These are phyloP conservation scores for Stephania cephalantha DNA, from an alignment of 164 flowering plant species.

Conservation along the genomic window DNA sequence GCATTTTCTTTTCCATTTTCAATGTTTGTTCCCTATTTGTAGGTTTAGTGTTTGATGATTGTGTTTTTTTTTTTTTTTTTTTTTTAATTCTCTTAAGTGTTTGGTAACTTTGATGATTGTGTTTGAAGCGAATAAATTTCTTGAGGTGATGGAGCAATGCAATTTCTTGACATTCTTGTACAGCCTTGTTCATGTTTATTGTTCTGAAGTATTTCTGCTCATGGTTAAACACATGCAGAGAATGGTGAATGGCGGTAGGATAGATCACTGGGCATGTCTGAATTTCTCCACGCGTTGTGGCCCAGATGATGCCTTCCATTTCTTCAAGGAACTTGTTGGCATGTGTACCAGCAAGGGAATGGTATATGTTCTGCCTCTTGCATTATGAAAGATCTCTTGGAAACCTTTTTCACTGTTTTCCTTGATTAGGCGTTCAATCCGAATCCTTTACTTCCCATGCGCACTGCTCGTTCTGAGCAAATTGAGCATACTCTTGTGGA, in stretches of 20 bases:
- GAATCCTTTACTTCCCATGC: slow-evolving; percentile 39
- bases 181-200: background rate
- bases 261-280: slow-evolving; percentile 54
- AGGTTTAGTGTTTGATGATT: too few relatives aligned
- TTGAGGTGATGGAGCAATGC: too few relatives aligned
- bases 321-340: slow-evolving; percentile 35
- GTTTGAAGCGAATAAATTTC: too few relatives aligned
- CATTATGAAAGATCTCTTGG: background rate
- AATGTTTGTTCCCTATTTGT: too few relatives aligned
- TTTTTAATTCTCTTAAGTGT: too few relatives aligned
- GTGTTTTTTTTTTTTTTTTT: too few relatives aligned
- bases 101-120: too few relatives aligned
- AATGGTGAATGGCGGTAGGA: slow-evolving; percentile 66
- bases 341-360: slow-evolving; percentile 76
- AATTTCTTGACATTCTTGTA: too few relatives aligned
- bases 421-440: slow-evolving; percentile 34
- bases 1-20: too few relatives aligned
- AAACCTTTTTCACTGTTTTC: background rate
- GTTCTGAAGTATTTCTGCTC: background rate
- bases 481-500: slow-evolving; percentile 46
- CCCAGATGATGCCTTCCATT: slow-evolving; percentile 12
- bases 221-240: slow-evolving; percentile 33
- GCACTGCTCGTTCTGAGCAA: slow-evolving; percentile 16
- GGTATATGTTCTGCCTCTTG: slow-evolving; percentile 32
- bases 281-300: slow-evolving; percentile 39